phyloP scores from a whole-genome alignment of 495 filamentous ascomycete genomes.

The Neurospora sublineolata region DNA sequence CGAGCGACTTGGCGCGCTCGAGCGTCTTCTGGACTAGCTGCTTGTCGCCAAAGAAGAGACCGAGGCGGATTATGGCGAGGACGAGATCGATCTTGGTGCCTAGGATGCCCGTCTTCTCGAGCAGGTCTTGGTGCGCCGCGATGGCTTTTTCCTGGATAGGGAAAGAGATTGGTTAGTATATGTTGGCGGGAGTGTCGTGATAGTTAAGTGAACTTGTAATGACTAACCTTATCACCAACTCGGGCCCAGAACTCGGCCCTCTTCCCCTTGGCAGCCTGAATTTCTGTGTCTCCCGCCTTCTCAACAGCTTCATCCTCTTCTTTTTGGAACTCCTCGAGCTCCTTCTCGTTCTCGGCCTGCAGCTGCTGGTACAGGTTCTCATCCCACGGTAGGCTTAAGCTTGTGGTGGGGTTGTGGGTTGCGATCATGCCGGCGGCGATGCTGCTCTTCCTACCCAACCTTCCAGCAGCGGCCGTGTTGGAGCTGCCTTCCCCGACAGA shows the following conservation, averaged over 20 bases:
- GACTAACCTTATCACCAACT: slow-evolving; percentile 83
- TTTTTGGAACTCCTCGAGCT: slow-evolving; percentile 84
- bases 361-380: slow-evolving; percentile 76
- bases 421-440: slow-evolving; percentile 61
- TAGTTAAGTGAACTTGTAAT: not conserved
- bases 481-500: slow-evolving; percentile 56
- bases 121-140: slow-evolving; percentile 77
- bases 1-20: slow-evolving; percentile 76
- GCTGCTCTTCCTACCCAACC: slow-evolving; percentile 41
- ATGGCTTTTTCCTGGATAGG: slow-evolving; percentile 74
- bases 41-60: slow-evolving; percentile 90
- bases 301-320: slow-evolving; percentile 91
- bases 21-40: slow-evolving; percentile 84
- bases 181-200: not conserved
- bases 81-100: slow-evolving; percentile 96
- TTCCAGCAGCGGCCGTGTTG: slow-evolving; percentile 26
- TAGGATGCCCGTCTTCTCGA: slow-evolving; percentile 86
- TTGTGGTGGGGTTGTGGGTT: slow-evolving; percentile 47
- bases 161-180: not conserved
- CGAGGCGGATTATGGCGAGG: slow-evolving; percentile 88
- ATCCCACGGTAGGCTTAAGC: slow-evolving; percentile 75
- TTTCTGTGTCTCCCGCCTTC: slow-evolving; percentile 90
- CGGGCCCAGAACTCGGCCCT: slow-evolving; percentile 89
- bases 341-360: slow-evolving; percentile 77
- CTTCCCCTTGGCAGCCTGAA: slow-evolving; percentile 85